Evolutionary conservation across 352 stramenopile genomes (phyloP).

Genomic region (Phytophthora megakarya): DNA sequence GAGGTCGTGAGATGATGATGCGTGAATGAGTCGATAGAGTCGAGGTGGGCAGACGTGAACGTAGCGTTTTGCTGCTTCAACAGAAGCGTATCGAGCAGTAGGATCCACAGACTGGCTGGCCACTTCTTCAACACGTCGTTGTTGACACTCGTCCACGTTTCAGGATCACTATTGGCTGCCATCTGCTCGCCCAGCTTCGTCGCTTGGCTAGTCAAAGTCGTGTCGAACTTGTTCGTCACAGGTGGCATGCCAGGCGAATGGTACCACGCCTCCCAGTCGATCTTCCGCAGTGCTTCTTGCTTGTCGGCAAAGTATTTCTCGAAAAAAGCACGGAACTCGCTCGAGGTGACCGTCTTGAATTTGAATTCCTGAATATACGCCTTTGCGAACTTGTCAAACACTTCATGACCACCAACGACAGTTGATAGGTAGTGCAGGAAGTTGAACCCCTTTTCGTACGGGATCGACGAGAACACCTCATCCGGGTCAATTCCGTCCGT

Average conservation of each 20-base stretch:
- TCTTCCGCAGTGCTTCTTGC: conserved; percentile 43
- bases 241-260: conserved; percentile 89
- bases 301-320: conserved; percentile 76
- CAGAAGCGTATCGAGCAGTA: conserved; percentile 66
- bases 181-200: conserved; percentile 52
- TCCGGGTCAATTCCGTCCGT: conserved; percentile 94
- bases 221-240: conserved; percentile 88
- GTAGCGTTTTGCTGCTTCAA: conserved; percentile 36
- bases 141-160: conserved; percentile 40
- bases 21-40: conserved; percentile 64
- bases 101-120: conserved; percentile 57
- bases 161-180: conserved; percentile 21
- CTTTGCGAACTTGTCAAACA: conserved; percentile 89
- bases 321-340: conserved; percentile 78
- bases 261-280: conserved; percentile 96
- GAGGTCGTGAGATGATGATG: conserved; percentile 51
- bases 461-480: conserved; percentile 94
- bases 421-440: conserved; percentile 84
- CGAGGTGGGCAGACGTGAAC: conserved; percentile 46
- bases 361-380: conserved; percentile 92
- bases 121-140: conserved; percentile 41
- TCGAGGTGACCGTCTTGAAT: conserved; percentile 86
- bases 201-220: conserved; percentile 63
- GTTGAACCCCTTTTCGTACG: conserved; percentile 96
- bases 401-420: conserved; percentile 50